Evolutionary conservation across 495 filamentous ascomycete genomes (phyloP).

Genomic region (Alectoria sarmentosa): DNA sequence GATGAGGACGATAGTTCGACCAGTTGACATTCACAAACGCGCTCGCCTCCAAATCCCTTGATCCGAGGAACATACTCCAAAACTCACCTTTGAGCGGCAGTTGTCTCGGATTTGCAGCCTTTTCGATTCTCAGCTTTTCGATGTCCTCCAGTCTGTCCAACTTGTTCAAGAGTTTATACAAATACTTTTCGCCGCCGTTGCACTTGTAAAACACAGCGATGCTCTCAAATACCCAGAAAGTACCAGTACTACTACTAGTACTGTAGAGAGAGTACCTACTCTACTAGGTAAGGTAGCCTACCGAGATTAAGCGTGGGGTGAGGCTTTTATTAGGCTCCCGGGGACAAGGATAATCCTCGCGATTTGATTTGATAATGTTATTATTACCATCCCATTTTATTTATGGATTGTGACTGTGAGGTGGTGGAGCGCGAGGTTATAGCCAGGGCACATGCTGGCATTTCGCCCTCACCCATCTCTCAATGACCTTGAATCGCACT

Average conservation of each 20-base stretch:
- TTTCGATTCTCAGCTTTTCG: background rate
- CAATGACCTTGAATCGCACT: too few relatives aligned
- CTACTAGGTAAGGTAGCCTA: too few relatives aligned
- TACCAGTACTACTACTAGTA: background rate
- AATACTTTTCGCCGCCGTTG: background rate
- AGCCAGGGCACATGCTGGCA: too few relatives aligned
- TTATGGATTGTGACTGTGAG: too few relatives aligned
- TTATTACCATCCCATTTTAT: too few relatives aligned
- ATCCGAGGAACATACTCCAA: background rate
- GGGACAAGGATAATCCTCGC: too few relatives aligned
- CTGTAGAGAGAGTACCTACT: too few relatives aligned
- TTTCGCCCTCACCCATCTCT: too few relatives aligned
- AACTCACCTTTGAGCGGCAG: background rate
- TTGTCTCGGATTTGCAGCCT: background rate
- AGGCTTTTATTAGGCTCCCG: too few relatives aligned
- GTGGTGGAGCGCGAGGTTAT: too few relatives aligned
- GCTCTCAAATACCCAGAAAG: background rate
- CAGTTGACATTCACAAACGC: constrained; percentile 16
- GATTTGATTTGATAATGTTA: too few relatives aligned
- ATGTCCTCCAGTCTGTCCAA: background rate
- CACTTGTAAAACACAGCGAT: background rate
- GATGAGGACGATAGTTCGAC: constrained; percentile 17
- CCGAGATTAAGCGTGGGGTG: background rate
- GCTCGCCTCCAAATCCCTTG: constrained; percentile 8
- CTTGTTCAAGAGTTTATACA: background rate